phyloP scores from a whole-genome alignment of 2,329 filamentous ascomycete genomes.

The Penicillium sp. region DNA sequence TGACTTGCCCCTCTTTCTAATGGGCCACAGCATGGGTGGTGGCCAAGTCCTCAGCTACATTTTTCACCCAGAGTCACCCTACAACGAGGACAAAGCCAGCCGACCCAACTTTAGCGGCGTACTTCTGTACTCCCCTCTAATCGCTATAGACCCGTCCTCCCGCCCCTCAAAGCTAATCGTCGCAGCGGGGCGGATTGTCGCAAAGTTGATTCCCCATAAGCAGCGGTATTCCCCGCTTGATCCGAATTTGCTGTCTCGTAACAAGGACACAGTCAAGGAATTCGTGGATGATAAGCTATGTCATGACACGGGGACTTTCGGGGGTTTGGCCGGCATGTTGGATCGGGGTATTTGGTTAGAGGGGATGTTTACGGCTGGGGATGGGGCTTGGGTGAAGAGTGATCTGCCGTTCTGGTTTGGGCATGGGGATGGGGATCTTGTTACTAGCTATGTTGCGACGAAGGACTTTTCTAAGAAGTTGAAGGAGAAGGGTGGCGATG shows the following conservation, averaged over 20 bases:
- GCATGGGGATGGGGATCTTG: slow-evolving; percentile 73
- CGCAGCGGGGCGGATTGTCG: slow-evolving; percentile 63
- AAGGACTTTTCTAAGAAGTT: slow-evolving; percentile 61
- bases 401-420: slow-evolving; percentile 65
- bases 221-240: slow-evolving; percentile 68
- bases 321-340: slow-evolving; percentile 72
- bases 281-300: slow-evolving; percentile 67
- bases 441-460: slow-evolving; percentile 64
- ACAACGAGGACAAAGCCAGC: slow-evolving; percentile 47
- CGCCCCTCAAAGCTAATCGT: slow-evolving; percentile 65
- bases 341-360: slow-evolving; percentile 66
- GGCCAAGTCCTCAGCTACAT: slow-evolving; percentile 67
- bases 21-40: slow-evolving; percentile 91
- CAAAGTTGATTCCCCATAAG: slow-evolving; percentile 63
- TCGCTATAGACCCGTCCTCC: slow-evolving; percentile 66
- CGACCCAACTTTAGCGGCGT: slow-evolving; percentile 66
- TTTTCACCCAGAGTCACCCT: slow-evolving; percentile 32
- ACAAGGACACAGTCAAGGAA: slow-evolving; percentile 60
- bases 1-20: slow-evolving; percentile 64
- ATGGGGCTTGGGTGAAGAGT: slow-evolving; percentile 27
- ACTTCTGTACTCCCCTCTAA: slow-evolving; percentile 73
- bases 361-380: slow-evolving; percentile 38
- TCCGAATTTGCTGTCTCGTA: slow-evolving; percentile 63
- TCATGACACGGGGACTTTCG: slow-evolving; percentile 83
- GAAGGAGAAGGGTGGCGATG: slow-evolving; percentile 67